Evolutionary conservation across 2,329 filamentous ascomycete species (phyloP), one percentile per base, ranked within the genome.

Genomic region (Fonsecaea multimorphosa): DNA sequence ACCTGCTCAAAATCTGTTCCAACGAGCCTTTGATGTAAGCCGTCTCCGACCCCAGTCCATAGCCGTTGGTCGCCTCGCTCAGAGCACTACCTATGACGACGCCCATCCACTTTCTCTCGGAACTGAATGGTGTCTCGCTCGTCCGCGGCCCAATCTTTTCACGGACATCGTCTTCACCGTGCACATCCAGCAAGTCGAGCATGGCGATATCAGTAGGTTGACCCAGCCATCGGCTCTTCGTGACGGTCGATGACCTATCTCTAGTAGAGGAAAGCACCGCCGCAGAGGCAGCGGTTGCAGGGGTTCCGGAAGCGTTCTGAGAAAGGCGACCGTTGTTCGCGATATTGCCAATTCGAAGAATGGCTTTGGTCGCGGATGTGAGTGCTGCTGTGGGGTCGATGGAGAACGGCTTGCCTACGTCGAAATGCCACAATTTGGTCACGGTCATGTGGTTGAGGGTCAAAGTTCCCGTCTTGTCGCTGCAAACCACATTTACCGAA

Each of bases 401-500:
- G 59, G 88, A 84, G 38, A 87, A 82, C 6, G 87, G 84, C 63
- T 80, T 76, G 5, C 78, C 71, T 51, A 86, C 85, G 70, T 93
- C 92, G 77, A 96, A 96, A 76, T 94, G 91, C 95, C 95, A 99
- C 83, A 99, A 89, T 75, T 95, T 96, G 16, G 93, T 93, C 0
- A 93, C 93, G 0, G 95, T 96, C 95, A 99, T 98, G 76, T 99
- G 95, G 76, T 98, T 99, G 76, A 93, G 93, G 0, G 95, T 99
- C 67, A 99, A 81, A 1, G 95, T 99, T 34, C 94, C 92, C 51
- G 95, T 99, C 81, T 99, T 99, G 82, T 99, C 95, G 72, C 93
- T 97, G 81, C 96, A 99, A 6, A 99, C 92, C n/a, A 99, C 93
- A 74, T 98, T 99, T 65, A 99, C 95, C n/a, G 93, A 97, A 8